These are phyloP conservation scores for Hansenula sp. DNA, from an alignment of 1,139 yeast species.

Conservation along the genomic window DNA sequence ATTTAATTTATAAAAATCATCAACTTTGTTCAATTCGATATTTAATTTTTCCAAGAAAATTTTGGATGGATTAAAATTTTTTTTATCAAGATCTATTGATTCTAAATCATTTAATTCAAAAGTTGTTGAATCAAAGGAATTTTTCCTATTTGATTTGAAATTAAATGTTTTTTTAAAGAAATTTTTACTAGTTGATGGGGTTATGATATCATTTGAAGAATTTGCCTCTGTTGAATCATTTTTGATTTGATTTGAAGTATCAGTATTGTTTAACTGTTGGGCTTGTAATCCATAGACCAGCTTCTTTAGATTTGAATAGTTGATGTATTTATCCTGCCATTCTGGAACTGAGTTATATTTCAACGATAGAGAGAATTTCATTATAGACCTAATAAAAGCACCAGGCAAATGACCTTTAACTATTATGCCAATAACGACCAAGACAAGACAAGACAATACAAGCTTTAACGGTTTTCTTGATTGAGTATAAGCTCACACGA, in stretches of 20 bases:
- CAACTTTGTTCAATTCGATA: conserved; percentile 56
- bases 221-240: not conserved
- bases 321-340: conserved; percentile 69
- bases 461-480: not conserved
- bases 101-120: conserved; percentile 24
- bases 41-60: conserved; percentile 52
- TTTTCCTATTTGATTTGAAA: conserved; percentile 4
- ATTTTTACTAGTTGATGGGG: not conserved
- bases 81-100: conserved; percentile 9
- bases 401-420: no score
- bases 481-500: conserved; percentile 2
- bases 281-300: conserved; percentile 63
- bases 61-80: conserved; percentile 25
- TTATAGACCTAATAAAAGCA: no score
- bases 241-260: not conserved
- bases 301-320: conserved; percentile 62
- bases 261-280: conserved; percentile 33
- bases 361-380: conserved; percentile 72
- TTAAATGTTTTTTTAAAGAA: conserved; percentile 4
- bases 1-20: conserved; percentile 51
- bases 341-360: conserved; percentile 77
- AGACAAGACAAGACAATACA: no score
- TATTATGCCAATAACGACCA: no score
- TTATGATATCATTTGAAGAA: not conserved
- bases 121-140: conserved; percentile 21